These are phyloP conservation scores for Magnusiomyces paraingens DNA, from an alignment of 1,139 yeast species.

Conservation along the genomic window DNA sequence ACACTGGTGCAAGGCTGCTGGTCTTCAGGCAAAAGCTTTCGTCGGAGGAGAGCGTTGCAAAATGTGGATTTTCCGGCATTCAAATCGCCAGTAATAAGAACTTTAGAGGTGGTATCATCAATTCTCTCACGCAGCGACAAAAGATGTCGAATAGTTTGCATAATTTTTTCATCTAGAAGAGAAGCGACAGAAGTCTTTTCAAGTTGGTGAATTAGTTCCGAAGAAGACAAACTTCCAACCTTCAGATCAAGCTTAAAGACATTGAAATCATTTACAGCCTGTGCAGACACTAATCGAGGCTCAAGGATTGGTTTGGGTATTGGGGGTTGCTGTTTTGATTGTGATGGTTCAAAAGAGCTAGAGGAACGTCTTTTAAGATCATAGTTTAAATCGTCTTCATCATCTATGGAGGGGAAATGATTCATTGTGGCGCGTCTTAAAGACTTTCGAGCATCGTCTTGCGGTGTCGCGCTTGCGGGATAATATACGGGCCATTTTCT, in stretches of 20 bases:
- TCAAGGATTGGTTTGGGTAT: slow-evolving; percentile 9
- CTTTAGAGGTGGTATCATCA: slow-evolving; percentile 88
- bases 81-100: slow-evolving; percentile 92
- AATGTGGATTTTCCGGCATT: slow-evolving; percentile 96
- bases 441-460: slow-evolving; percentile 8
- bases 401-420: slow-evolving; percentile 18
- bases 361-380: slow-evolving; percentile 11
- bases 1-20: slow-evolving; percentile 98
- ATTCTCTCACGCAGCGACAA: slow-evolving; percentile 73
- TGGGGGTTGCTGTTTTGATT: slow-evolving; percentile 10
- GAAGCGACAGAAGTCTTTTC: slow-evolving; percentile 62
- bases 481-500: slow-evolving; percentile 57
- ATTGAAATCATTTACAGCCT: slow-evolving; percentile 39
- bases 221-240: slow-evolving; percentile 45
- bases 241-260: slow-evolving; percentile 60
- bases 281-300: slow-evolving; percentile 22
- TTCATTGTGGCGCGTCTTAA: slow-evolving; percentile 7
- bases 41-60: slow-evolving; percentile 80
- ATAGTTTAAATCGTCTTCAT: slow-evolving; percentile 15
- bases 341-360: slow-evolving; percentile 6
- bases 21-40: slow-evolving; percentile 83
- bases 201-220: slow-evolving; percentile 44
- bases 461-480: slow-evolving; percentile 35
- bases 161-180: slow-evolving; percentile 56
- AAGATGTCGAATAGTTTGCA: slow-evolving; percentile 59